Evolutionary conservation across 495 filamentous ascomycete species (phyloP), one percentile per base, ranked within the genome.

Genomic region (Penicillium psychrofluorescens): DNA sequence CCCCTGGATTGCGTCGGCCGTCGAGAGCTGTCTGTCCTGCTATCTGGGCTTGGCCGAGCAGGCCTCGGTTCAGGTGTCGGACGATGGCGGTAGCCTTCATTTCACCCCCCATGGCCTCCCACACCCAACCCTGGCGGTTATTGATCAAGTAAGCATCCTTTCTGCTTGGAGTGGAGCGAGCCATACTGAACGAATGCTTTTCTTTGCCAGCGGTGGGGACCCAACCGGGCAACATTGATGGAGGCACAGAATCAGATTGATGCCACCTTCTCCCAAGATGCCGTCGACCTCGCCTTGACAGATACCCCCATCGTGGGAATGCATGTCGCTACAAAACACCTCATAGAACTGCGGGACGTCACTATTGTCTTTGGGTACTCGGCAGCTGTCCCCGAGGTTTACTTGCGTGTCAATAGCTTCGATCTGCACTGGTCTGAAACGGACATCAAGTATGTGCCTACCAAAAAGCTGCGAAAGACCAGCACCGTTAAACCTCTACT

Each of bases 241-340:
- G 72, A 76, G 44, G 51, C 59, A 8, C 37, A 54, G 2, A 63
- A 62, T 22, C 62, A 65, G 32, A 62, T 76, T 8, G 56, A 68
- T 15, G 67, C 62, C 8, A 60, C 54, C 12, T 48, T 76, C 35
- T 44, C 60, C 16, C 40, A 33, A 30, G 50, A 58, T 15, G 56
- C 54, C 22, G 22, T 22, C 22, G 22, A 22, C 4, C 22, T 22
- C 22, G 22, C 22, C 22, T 4, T 22, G 22, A 3, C 22, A 3
- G 22, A 22, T 4, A 0, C 6, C 22, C 22, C 22, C 22, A 22
- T 22, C 22, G 2, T 3, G 22, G 2, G 6, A 6, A 22, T 22
- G 22, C 22, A 22, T 3, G 22, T 4, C 22, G 22, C 55, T n/a
- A 46, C 48, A 29, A 67, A 62, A 4, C 58, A 57, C 8, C 36